Evolutionary conservation across 345 rosid species (phyloP).

Genomic region (Corchorus capsularis): DNA sequence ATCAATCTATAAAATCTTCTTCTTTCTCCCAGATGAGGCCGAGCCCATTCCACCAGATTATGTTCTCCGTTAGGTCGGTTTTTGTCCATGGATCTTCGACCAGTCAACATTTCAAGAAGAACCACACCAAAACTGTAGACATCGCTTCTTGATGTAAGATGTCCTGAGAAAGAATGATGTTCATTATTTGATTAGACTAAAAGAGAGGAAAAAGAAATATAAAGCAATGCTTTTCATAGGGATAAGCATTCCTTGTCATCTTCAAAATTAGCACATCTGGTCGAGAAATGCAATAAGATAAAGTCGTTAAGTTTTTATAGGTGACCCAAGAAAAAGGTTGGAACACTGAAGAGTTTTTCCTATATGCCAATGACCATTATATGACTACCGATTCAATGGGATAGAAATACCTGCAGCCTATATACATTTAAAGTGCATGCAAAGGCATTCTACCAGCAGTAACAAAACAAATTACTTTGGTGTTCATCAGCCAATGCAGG

Average conservation of each 20-base stretch:
- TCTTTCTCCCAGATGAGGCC: slow-evolving; percentile 76
- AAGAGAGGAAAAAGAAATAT: neutral
- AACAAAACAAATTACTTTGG: neutral
- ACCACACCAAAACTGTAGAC: slow-evolving; percentile 89
- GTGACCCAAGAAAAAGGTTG: neutral
- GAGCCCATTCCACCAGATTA: slow-evolving; percentile 85
- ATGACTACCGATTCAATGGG: neutral
- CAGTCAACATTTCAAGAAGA: slow-evolving; percentile 75
- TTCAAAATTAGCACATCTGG: neutral
- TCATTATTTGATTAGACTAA: slow-evolving; percentile 6
- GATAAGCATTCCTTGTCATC: neutral
- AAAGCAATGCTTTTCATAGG: neutral
- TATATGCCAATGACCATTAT: neutral
- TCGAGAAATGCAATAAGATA: neutral
- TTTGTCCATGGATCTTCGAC: slow-evolving; percentile 83
- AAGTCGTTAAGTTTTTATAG: neutral
- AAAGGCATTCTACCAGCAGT: slow-evolving; percentile 9
- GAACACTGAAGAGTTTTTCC: neutral
- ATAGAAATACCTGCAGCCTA: neutral
- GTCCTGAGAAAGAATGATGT: slow-evolving; percentile 46
- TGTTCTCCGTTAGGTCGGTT: slow-evolving; percentile 78
- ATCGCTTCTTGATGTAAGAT: slow-evolving; percentile 82
- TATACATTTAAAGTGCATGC: neutral
- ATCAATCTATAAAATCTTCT: slow-evolving; percentile 74
- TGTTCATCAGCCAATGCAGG: neutral